A percentile compares a stretch with the other conserved stretches of the same genome.
Evolutionary conservation across 495 filamentous ascomycete species (phyloP).

Genomic region (Platismatia glauca): DNA sequence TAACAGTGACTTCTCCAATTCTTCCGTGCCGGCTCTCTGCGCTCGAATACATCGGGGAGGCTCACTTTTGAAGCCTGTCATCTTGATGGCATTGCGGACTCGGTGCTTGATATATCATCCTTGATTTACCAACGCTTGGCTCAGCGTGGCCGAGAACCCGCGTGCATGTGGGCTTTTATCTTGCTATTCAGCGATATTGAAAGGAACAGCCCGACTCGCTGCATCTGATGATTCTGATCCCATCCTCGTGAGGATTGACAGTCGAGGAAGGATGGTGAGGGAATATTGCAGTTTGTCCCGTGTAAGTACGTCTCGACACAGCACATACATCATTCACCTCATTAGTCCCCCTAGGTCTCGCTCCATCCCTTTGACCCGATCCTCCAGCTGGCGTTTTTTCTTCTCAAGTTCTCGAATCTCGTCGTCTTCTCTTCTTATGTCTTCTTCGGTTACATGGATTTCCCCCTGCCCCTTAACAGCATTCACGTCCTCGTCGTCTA

Average conservation of each 20-base stretch:
- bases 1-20: background rate
- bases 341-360: slow-evolving; percentile 63
- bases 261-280: slow-evolving; percentile 1
- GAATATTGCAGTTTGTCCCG: background rate
- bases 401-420: slow-evolving; percentile 68
- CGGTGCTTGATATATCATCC: background rate
- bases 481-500: slow-evolving; percentile 34
- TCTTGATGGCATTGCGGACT: background rate
- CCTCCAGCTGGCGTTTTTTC: slow-evolving; percentile 69
- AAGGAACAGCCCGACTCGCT: background rate
- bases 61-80: background rate
- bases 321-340: slow-evolving; percentile 30
- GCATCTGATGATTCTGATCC: background rate
- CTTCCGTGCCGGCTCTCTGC: background rate
- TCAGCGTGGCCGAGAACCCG: background rate
- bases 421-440: slow-evolving; percentile 66
- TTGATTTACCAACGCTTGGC: background rate
- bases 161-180: background rate
- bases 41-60: background rate
- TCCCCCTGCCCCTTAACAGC: slow-evolving; percentile 24
- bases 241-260: background rate
- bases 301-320: background rate
- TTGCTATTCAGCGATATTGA: background rate
- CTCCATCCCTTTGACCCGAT: slow-evolving; percentile 69
- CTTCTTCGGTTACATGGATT: slow-evolving; percentile 58